phyloP scores from a whole-genome alignment of 768 basidiomycete species.

The Termitomyces bulborhizus region DNA sequence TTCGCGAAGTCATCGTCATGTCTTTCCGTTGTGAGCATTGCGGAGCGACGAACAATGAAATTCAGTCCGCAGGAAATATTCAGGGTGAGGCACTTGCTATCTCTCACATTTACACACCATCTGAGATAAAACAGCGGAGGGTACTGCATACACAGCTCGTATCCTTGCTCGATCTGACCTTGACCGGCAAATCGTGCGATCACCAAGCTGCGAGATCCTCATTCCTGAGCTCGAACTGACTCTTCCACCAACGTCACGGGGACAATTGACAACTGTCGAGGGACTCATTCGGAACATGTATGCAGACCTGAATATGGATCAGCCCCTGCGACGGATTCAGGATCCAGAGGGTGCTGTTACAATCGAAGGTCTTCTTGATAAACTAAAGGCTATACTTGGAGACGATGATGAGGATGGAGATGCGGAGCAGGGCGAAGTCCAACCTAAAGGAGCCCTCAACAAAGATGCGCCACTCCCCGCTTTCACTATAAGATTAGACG shows the following conservation, averaged over 20 bases:
- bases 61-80: slow-evolving; percentile 84
- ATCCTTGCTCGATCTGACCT: slow-evolving; percentile 73
- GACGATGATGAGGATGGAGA: slow-evolving; percentile 50
- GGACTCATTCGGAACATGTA: slow-evolving; percentile 82
- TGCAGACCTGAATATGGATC: slow-evolving; percentile 73
- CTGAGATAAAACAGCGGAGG: slow-evolving; percentile 53
- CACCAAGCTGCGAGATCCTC: slow-evolving; percentile 68
- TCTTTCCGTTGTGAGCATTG: slow-evolving; percentile 96
- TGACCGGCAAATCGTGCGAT: slow-evolving; percentile 90
- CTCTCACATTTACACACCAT: not conserved
- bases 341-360: slow-evolving; percentile 65
- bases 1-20: slow-evolving; percentile 92
- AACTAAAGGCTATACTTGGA: slow-evolving; percentile 56
- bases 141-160: slow-evolving; percentile 73
- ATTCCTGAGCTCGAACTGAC: slow-evolving; percentile 90
- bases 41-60: slow-evolving; percentile 85
- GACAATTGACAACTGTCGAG: slow-evolving; percentile 96
- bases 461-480: slow-evolving; percentile 52
- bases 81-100: slow-evolving; percentile 47
- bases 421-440: slow-evolving; percentile 34
- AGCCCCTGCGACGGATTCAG: slow-evolving; percentile 77
- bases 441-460: slow-evolving; percentile 26
- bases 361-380: slow-evolving; percentile 71
- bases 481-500: slow-evolving; percentile 84
- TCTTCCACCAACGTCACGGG: slow-evolving; percentile 75